Percentiles rank a stretch among this genome's conserved stretches.
Conservation (phyloP, 495 filamentous ascomycete genomes). For the Neurospora sp. region DNA sequence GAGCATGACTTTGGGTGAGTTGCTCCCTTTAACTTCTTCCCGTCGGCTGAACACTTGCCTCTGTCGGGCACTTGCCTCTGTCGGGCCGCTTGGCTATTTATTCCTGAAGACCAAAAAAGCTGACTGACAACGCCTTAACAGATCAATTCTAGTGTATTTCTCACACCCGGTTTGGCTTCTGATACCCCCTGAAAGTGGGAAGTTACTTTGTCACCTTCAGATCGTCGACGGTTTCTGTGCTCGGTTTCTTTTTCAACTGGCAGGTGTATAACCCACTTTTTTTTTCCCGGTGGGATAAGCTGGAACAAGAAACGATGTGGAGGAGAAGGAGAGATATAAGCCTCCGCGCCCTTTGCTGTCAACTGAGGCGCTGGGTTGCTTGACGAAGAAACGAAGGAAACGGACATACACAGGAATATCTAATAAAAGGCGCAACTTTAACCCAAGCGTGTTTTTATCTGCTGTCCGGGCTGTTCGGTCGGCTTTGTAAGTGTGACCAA, state of each 20-base stretch:
- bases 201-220: neutral
- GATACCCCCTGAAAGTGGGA: neutral
- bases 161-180: neutral
- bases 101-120: neutral
- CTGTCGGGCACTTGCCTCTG: neutral
- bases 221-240: neutral
- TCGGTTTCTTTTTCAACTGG: neutral
- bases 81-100: neutral
- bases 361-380: neutral
- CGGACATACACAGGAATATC: neutral
- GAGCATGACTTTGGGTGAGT: conserved; percentile 94
- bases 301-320: neutral
- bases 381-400: neutral
- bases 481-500: neutral
- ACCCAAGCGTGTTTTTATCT: neutral
- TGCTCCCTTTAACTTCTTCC: neutral
- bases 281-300: neutral
- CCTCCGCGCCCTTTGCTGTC: neutral
- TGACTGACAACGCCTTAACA: neutral
- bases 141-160: neutral
- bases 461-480: neutral
- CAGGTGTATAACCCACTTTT: neutral
- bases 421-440: neutral
- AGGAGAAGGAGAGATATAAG: neutral
- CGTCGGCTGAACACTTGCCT: neutral